Conservation (phyloP, 1,284 basidiomycete genomes). For the Mycosarcoma maydis region DNA sequence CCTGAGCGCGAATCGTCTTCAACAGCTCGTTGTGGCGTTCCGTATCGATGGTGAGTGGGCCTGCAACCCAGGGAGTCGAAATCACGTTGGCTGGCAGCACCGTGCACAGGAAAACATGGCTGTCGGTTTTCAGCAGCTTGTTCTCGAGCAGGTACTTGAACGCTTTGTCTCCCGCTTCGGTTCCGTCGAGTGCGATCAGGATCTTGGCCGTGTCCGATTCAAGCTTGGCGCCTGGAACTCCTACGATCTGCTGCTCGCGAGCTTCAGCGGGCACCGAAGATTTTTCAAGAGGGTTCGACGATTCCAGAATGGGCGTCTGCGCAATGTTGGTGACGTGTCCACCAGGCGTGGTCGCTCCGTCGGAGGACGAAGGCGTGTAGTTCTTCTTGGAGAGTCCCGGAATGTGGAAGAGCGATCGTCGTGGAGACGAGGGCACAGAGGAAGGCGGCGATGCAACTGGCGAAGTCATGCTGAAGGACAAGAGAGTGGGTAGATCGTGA, state of each 20-base stretch:
- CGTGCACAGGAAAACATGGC: constrained; percentile 62
- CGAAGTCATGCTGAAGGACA: constrained; percentile 23
- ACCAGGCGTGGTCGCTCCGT: constrained; percentile 32
- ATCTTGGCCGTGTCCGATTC: constrained; percentile 48
- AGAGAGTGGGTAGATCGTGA: neutral
- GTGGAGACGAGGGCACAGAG: constrained; percentile 40
- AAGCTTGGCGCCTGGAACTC: constrained; percentile 45
- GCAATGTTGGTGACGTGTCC: constrained; percentile 49
- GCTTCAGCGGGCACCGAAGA: constrained; percentile 54
- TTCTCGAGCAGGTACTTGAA: constrained; percentile 58
- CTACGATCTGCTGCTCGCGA: constrained; percentile 63
- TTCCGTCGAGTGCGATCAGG: constrained; percentile 62
- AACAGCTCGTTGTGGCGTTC: constrained; percentile 63
- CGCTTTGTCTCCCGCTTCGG: constrained; percentile 63
- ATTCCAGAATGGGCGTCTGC: constrained; percentile 63
- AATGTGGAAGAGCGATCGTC: constrained; percentile 32
- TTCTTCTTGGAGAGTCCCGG: constrained; percentile 24
- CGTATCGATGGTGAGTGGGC: constrained; percentile 61
- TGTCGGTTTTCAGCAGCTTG: constrained; percentile 44
- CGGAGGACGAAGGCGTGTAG: constrained; percentile 15
- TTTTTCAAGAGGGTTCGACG: constrained; percentile 62
- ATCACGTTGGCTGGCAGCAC: constrained; percentile 62
- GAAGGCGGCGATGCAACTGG: constrained; percentile 34
- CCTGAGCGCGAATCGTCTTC: constrained; percentile 56
- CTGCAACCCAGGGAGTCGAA: constrained; percentile 61